These are phyloP conservation scores for Cyberlindnera euphorbiae DNA, from an alignment of 805 yeast species.

Conservation along the genomic window DNA sequence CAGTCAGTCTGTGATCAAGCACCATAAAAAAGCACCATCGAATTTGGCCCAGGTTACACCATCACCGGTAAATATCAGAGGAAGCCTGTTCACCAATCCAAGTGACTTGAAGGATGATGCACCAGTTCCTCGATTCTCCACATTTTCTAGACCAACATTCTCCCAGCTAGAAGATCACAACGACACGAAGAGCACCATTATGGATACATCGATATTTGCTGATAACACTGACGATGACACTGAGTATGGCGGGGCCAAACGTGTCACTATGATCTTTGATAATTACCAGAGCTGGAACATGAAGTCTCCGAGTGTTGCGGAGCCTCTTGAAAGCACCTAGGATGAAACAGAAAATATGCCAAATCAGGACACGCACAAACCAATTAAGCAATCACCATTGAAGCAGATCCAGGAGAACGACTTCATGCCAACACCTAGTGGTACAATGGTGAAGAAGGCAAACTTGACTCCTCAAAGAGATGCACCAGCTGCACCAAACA, in stretches of 20 bases:
- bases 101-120: conserved; percentile 17
- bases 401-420: conserved; percentile 21
- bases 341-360: not conserved
- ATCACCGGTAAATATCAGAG: conserved; percentile 18
- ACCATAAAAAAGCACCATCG: conserved; percentile 21
- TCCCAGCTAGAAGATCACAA: conserved; percentile 10
- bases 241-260: conserved; percentile 21
- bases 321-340: conserved; percentile 3
- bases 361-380: no score
- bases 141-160: conserved; percentile 16
- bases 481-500: conserved; percentile 23
- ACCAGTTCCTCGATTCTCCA: conserved; percentile 10
- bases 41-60: conserved; percentile 9
- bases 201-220: conserved; percentile 23
- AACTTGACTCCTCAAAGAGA: conserved; percentile 14
- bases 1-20: conserved; percentile 18
- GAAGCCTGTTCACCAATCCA: conserved; percentile 22
- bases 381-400: conserved; percentile 19
- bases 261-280: conserved; percentile 27
- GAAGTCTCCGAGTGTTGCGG: not conserved
- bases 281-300: conserved; percentile 11
- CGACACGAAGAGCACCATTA: conserved; percentile 17
- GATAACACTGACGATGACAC: conserved; percentile 23
- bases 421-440: conserved; percentile 14
- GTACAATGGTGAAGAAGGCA: conserved; percentile 15